These are phyloP conservation scores for Silene conica DNA, from an alignment of 148 eudicot species.

Conservation along the genomic window DNA sequence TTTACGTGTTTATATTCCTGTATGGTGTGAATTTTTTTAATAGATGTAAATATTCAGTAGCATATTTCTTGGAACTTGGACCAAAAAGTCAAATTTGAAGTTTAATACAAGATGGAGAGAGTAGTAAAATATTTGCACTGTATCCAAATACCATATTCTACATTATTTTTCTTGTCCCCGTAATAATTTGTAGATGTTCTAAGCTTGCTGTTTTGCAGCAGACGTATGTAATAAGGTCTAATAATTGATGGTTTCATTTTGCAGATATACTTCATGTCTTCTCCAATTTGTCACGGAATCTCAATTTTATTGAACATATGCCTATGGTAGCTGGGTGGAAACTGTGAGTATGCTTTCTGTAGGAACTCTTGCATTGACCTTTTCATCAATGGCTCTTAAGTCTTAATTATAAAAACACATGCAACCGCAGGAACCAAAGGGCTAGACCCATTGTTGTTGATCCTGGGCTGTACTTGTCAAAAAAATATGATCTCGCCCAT, in stretches of 20 bases:
- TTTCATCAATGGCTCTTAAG: not conserved
- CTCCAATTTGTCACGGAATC: conserved; percentile 69
- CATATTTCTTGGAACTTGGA: not conserved
- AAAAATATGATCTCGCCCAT: conserved; percentile 70
- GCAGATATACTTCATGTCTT: conserved; percentile 90
- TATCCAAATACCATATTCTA: not conserved
- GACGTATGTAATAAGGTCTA: conserved; percentile 9
- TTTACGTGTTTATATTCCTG: not conserved
- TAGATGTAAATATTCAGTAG: not conserved
- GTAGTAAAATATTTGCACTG: too few relatives aligned
- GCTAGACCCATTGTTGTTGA: conserved; percentile 81
- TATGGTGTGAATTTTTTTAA: not conserved
- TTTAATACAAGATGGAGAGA: not conserved
- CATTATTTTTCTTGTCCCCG: not conserved
- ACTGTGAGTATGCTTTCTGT: conserved; percentile 49
- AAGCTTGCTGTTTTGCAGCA: not conserved
- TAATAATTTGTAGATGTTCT: conserved; percentile 3
- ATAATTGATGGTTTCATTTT: conserved; percentile 25
- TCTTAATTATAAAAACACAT: not conserved
- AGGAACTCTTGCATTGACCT: not conserved
- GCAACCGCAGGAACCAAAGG: conserved; percentile 73
- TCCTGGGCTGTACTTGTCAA: conserved; percentile 88
- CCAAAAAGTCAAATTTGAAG: not conserved
- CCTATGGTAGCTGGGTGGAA: conserved; percentile 81
- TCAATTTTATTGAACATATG: conserved; percentile 80